A percentile compares a stretch with the other conserved stretches of the same genome.
phyloP scores from a whole-genome alignment of 495 filamentous ascomycete species.

The Penicillium daleae region DNA sequence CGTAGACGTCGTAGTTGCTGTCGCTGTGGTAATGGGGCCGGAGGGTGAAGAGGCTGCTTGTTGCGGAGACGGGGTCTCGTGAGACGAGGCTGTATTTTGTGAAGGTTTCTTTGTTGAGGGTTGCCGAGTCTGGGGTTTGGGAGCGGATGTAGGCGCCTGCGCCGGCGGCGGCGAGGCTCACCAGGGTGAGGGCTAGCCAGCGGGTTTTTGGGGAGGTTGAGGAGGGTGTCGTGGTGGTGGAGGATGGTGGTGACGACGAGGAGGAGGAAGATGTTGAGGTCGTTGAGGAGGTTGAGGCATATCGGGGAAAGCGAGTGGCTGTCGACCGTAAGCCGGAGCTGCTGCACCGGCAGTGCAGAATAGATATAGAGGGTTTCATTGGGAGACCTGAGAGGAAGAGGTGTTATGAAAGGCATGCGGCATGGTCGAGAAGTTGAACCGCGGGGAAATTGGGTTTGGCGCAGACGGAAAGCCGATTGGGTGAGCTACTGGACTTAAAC shows the following conservation, averaged over 20 bases:
- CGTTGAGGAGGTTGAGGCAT: conserved; percentile 26
- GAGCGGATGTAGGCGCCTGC: conserved; percentile 45
- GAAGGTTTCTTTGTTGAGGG: conserved; percentile 61
- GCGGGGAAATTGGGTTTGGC: conserved; percentile 23
- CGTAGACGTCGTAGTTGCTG: conserved; percentile 48
- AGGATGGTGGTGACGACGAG: conserved; percentile 19
- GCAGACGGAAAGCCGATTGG: conserved; percentile 35
- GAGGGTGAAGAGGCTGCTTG: conserved; percentile 75
- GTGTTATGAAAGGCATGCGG: neutral
- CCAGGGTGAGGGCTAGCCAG: conserved; percentile 41
- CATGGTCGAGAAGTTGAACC: conserved; percentile 12
- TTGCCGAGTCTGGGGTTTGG: conserved; percentile 28
- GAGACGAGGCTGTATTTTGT: conserved; percentile 66
- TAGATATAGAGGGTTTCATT: conserved; percentile 35
- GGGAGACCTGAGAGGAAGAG: neutral
- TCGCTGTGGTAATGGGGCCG: conserved; percentile 47
- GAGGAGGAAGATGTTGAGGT: conserved; percentile 13
- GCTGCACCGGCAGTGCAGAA: conserved; percentile 22
- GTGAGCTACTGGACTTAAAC: conserved; percentile 26
- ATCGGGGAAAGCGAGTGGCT: conserved; percentile 23
- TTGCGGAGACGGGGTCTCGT: conserved; percentile 71
- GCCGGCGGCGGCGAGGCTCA: conserved; percentile 41
- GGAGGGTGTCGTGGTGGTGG: neutral
- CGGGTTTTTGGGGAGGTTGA: conserved; percentile 31
- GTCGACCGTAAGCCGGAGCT: conserved; percentile 16